Evolutionary conservation across 441 rosid genomes (phyloP).

Genomic region (Mallotus japonicus): DNA sequence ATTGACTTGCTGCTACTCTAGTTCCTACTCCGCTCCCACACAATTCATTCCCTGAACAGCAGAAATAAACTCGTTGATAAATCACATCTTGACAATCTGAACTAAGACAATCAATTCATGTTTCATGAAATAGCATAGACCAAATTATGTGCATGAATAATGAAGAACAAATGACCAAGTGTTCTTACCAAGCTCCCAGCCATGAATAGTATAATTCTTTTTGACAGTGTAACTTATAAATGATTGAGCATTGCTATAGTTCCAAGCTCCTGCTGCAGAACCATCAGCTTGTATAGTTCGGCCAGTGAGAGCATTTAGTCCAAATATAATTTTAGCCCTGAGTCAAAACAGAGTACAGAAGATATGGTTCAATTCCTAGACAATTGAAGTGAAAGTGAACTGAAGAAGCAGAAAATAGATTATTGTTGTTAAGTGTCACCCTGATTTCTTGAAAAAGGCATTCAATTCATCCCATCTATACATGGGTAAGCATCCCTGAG

Average conservation of each 20-base stretch:
- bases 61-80: not conserved
- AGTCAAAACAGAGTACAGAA: not conserved
- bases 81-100: not conserved
- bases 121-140: not conserved
- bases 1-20: conserved; percentile 64
- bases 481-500: conserved; percentile 77
- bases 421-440: conserved; percentile 37
- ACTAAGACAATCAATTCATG: not conserved
- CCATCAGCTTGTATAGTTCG: conserved; percentile 44
- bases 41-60: conserved; percentile 73
- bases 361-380: not conserved
- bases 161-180: not conserved
- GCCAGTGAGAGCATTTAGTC: conserved; percentile 79
- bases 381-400: not conserved
- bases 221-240: conserved; percentile 57
- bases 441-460: conserved; percentile 60
- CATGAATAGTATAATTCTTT: conserved; percentile 58
- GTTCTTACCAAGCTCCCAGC: conserved; percentile 90
- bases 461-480: conserved; percentile 86
- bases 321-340: conserved; percentile 84
- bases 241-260: conserved; percentile 74
- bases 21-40: conserved; percentile 81
- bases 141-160: not conserved
- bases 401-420: not conserved
- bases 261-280: conserved; percentile 74